Evolutionary conservation across 129 eudicot genomes (phyloP).

Genomic region (Escallonia rubra): DNA sequence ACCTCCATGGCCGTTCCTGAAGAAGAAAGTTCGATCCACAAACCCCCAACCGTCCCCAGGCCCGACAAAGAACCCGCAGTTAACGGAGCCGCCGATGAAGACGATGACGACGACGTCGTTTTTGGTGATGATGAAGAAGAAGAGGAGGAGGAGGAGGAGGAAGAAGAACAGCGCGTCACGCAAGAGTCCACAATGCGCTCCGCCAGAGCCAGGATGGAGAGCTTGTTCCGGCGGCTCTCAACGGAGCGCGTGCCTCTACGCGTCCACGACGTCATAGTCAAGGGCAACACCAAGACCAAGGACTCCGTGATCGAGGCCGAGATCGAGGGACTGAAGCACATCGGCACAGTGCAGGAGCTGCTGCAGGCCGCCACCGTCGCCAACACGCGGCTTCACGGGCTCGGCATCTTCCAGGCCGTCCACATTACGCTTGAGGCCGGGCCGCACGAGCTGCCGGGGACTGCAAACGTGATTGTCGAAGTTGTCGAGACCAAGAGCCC

Average conservation of each 20-base stretch:
- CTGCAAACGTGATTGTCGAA: conserved; percentile 66
- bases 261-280: conserved; percentile 76
- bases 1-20: conserved; percentile 8
- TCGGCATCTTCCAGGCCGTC: conserved; percentile 71
- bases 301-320: conserved; percentile 65
- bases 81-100: conserved; percentile 10
- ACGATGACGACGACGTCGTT: not conserved
- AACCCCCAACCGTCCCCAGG: not conserved
- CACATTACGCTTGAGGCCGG: conserved; percentile 73
- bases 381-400: conserved; percentile 47
- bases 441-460: conserved; percentile 78
- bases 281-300: conserved; percentile 76
- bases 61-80: too few relatives aligned
- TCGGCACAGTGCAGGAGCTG: conserved; percentile 59
- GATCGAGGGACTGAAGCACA: conserved; percentile 40
- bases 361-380: conserved; percentile 63
- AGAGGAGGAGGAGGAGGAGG: conserved; percentile 38
- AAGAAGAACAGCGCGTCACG: conserved; percentile 26
- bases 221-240: conserved; percentile 37
- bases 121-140: conserved; percentile 7
- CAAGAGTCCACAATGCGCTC: conserved; percentile 22
- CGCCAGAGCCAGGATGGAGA: conserved; percentile 34
- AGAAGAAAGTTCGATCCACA: not conserved
- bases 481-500: conserved; percentile 62
- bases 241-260: conserved; percentile 56